These are phyloP conservation scores for Trichoderma guizhouense DNA, from an alignment of 2,329 filamentous ascomycete species.

Conservation along the genomic window DNA sequence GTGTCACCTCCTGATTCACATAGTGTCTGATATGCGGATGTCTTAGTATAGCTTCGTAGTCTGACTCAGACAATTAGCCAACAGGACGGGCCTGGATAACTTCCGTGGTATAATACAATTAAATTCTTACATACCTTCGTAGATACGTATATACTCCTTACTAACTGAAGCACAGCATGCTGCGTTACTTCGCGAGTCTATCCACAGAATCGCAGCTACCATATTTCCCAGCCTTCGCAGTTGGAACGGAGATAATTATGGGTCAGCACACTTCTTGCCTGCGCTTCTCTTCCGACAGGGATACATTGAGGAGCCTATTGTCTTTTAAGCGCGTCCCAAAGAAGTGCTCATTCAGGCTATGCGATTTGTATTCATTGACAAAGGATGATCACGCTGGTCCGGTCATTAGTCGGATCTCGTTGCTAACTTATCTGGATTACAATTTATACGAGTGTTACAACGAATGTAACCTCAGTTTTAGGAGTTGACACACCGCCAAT, in stretches of 20 bases:
- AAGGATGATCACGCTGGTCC: no score
- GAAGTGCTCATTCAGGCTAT: neutral
- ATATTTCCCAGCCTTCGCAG: neutral
- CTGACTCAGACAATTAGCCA: neutral
- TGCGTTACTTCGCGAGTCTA: neutral
- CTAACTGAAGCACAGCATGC: neutral
- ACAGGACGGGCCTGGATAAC: neutral
- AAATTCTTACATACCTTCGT: neutral
- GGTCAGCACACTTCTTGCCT: neutral
- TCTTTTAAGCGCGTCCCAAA: neutral
- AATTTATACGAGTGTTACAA: neutral
- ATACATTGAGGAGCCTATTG: neutral
- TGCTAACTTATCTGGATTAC: neutral
- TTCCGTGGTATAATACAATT: neutral
- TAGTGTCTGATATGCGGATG: neutral
- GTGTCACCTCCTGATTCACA: neutral
- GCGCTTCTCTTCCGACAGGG: neutral
- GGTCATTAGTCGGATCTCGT: neutral
- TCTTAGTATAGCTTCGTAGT: neutral
- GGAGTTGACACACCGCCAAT: neutral
- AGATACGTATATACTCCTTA: neutral
- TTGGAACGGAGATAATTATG: neutral
- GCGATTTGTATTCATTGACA: neutral
- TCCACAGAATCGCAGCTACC: neutral
- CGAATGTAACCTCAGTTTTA: neutral